Conservation (phyloP, 805 yeast species). For the Wickerhamiella nectarea region DNA sequence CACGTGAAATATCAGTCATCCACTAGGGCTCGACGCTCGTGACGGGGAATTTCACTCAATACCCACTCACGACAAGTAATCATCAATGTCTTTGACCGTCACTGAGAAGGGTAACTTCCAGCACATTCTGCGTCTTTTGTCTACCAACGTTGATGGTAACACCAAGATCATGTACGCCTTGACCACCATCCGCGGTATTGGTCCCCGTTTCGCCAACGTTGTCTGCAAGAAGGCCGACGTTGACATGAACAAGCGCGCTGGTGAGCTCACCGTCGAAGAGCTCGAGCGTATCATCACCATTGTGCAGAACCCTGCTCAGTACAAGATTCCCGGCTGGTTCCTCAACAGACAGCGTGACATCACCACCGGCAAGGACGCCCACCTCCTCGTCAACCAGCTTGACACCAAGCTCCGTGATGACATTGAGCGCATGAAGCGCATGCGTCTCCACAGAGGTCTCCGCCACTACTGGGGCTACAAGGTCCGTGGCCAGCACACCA, state of each 20-base stretch:
- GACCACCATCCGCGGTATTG: slow-evolving; percentile 99
- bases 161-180: slow-evolving; percentile 99
- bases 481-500: slow-evolving; percentile 99
- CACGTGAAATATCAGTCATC: no score
- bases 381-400: slow-evolving; percentile 95
- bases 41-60: slow-evolving; percentile 3
- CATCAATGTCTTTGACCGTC: slow-evolving; percentile 86
- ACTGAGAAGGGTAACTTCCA: slow-evolving; percentile 99
- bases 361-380: slow-evolving; percentile 98
- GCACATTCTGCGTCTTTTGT: slow-evolving; percentile 99
- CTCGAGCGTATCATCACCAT: slow-evolving; percentile 99
- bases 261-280: slow-evolving; percentile 99
- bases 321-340: slow-evolving; percentile 99
- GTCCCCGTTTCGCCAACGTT: slow-evolving; percentile 99
- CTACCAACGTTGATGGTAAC: slow-evolving; percentile 99
- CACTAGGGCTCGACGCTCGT: not conserved
- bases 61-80: slow-evolving; percentile 11
- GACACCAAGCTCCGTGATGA: slow-evolving; percentile 99
- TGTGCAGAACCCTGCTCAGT: slow-evolving; percentile 99
- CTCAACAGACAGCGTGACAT: slow-evolving; percentile 98
- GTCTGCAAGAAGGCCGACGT: slow-evolving; percentile 99
- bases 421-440: slow-evolving; percentile 98
- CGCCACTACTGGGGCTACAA: slow-evolving; percentile 99
- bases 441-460: slow-evolving; percentile 99
- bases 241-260: slow-evolving; percentile 96